phyloP scores from a whole-genome alignment of 1,284 basidiomycete genomes.

The Tilletiopsis washingtonensis region DNA sequence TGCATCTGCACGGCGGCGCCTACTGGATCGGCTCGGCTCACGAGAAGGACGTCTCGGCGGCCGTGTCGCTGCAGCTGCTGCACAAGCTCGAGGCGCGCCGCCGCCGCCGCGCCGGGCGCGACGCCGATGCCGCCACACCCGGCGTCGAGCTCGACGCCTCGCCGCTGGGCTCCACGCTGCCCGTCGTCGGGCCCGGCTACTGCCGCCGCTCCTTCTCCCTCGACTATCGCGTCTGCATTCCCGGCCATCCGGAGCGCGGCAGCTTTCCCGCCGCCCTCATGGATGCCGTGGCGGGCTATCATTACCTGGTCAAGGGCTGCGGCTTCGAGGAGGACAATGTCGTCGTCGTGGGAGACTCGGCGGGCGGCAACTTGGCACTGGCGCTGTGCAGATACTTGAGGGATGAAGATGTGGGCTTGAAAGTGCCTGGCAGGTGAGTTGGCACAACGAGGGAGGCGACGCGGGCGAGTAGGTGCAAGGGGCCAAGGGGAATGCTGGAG shows the following conservation, averaged over 20 bases:
- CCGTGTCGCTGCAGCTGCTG: constrained; percentile 28
- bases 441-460: no score
- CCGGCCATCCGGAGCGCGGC: constrained; percentile 21
- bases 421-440: constrained; percentile 16
- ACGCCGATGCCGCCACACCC: background rate
- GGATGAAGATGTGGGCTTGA: constrained; percentile 9
- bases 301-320: constrained; percentile 30
- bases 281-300: constrained; percentile 39
- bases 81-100: constrained; percentile 12
- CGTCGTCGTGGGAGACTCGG: constrained; percentile 62
- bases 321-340: constrained; percentile 52
- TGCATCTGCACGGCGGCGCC: constrained; percentile 39
- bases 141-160: background rate
- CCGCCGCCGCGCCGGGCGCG: background rate
- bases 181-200: background rate
- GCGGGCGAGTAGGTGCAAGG: no score
- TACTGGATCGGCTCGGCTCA: constrained; percentile 42
- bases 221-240: constrained; percentile 38
- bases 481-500: no score
- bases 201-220: constrained; percentile 31
- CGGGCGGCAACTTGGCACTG: constrained; percentile 63
- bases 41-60: constrained; percentile 30
- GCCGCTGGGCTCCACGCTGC: background rate
- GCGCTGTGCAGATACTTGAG: constrained; percentile 47
- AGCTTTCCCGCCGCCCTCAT: constrained; percentile 38